These are phyloP conservation scores for Xanthoceras sorbifolium DNA, from an alignment of 345 rosid species.

Conservation along the genomic window DNA sequence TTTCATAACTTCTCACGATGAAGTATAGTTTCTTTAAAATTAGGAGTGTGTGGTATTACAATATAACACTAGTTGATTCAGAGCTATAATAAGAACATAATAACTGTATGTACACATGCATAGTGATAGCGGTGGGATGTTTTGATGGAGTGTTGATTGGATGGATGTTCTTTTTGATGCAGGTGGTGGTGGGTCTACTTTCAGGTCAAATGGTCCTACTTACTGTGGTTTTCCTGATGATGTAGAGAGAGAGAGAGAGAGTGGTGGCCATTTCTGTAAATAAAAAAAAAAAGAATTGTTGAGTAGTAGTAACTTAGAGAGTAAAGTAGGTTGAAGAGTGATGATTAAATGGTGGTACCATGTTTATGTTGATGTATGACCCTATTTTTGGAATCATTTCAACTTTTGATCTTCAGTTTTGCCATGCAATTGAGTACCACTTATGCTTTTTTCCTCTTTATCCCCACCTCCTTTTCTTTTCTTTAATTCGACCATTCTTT, in stretches of 20 bases:
- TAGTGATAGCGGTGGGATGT: neutral
- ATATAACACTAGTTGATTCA: too few species aligned
- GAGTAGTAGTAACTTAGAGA: conserved; percentile 14
- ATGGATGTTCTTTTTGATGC: conserved; percentile 24
- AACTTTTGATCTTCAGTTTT: conserved; percentile 30
- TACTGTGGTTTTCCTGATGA: conserved; percentile 27
- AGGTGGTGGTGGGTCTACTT: conserved; percentile 44
- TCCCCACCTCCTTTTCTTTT: neutral
- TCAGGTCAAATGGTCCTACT: conserved; percentile 33
- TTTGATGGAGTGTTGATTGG: conserved; percentile 16
- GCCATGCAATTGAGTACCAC: conserved; percentile 35
- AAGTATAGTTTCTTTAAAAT: neutral
- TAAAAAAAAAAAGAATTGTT: neutral
- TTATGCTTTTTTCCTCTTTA: conserved; percentile 5
- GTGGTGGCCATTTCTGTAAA: conserved; percentile 18
- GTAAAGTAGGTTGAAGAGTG: conserved; percentile 37
- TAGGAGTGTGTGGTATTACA: neutral
- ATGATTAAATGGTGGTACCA: conserved; percentile 14
- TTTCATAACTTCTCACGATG: too few species aligned
- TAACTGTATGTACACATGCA: too few species aligned
- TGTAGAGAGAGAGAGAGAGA: conserved; percentile 14
- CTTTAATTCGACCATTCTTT: neutral
- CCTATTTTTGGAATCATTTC: conserved; percentile 32
- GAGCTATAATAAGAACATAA: too few species aligned
- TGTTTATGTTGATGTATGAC: conserved; percentile 16